Evolutionary conservation across 345 rosid genomes (phyloP).

Genomic region (Moringa oleifera): DNA sequence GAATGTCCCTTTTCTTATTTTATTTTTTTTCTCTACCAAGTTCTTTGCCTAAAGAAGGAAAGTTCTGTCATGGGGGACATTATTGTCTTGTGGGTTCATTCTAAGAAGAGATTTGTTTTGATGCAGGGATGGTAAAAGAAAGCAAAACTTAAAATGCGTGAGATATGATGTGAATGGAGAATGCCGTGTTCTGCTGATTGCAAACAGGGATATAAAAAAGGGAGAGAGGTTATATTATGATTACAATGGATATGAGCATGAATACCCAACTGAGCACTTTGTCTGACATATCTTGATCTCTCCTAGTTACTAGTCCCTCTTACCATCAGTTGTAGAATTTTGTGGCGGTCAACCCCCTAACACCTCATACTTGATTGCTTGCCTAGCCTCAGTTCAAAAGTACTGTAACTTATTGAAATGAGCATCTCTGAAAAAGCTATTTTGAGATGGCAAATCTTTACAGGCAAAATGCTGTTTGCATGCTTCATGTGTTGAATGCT

Average conservation of each 20-base stretch:
- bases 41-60: no score
- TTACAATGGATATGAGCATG: slow-evolving; percentile 87
- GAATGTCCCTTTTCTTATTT: no score
- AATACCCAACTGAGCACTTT: slow-evolving; percentile 94
- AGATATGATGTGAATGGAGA: slow-evolving; percentile 75
- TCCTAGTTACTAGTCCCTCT: slow-evolving; percentile 2
- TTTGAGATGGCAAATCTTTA: no score
- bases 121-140: slow-evolving; percentile 90
- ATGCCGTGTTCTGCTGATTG: slow-evolving; percentile 78
- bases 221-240: slow-evolving; percentile 92
- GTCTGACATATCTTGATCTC: slow-evolving; percentile 36
- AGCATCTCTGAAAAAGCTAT: not conserved
- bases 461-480: no score
- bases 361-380: slow-evolving; percentile 8
- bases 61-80: no score
- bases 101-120: not conserved
- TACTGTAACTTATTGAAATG: not conserved
- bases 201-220: slow-evolving; percentile 70
- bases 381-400: not conserved
- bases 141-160: slow-evolving; percentile 94
- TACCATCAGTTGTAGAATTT: not conserved
- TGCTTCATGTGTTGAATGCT: not conserved
- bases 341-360: slow-evolving; percentile 10
- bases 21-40: no score
- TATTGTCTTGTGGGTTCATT: not conserved